phyloP scores from a whole-genome alignment of 2,329 filamentous ascomycete species.

The Macrophomina tecta region DNA sequence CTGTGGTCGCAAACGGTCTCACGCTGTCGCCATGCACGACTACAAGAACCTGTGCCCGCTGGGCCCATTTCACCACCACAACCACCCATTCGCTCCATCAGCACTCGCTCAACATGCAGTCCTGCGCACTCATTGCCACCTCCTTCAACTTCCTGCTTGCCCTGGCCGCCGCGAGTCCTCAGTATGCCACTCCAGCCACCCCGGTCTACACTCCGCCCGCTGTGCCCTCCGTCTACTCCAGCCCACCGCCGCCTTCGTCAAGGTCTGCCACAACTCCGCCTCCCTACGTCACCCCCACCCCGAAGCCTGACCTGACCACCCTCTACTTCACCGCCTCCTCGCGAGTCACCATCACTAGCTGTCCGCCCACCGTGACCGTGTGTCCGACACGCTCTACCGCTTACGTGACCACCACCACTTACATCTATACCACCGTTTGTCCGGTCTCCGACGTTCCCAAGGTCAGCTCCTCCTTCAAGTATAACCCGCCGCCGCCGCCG shows the following conservation, averaged over 20 bases:
- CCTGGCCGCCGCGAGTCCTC: slow-evolving; percentile 13
- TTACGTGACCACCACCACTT: slow-evolving; percentile 31
- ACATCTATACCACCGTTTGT: slow-evolving; percentile 31
- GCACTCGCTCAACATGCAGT: slow-evolving; percentile 17
- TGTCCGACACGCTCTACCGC: slow-evolving; percentile 32
- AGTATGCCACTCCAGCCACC: neutral
- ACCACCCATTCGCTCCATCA: neutral
- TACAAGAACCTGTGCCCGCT: slow-evolving; percentile 12
- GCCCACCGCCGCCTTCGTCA: neutral
- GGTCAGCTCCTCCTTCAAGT: neutral
- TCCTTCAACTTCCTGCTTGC: slow-evolving; percentile 7
- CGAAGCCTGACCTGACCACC: slow-evolving; percentile 5
- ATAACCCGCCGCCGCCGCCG: neutral
- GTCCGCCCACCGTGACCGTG: slow-evolving; percentile 33
- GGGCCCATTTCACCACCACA: neutral
- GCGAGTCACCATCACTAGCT: slow-evolving; percentile 34
- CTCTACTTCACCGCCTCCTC: slow-evolving; percentile 23
- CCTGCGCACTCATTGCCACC: slow-evolving; percentile 16
- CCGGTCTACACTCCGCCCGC: neutral
- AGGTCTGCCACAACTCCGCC: neutral
- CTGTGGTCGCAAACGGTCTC: slow-evolving; percentile 15
- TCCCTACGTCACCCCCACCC: neutral
- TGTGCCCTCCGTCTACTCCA: neutral
- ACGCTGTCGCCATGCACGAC: neutral
- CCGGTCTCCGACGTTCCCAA: slow-evolving; percentile 10